Percentiles rank a stretch among this genome's conserved stretches.
phyloP scores from a whole-genome alignment of 305 asterid species.

The Nicotiana rustica region DNA sequence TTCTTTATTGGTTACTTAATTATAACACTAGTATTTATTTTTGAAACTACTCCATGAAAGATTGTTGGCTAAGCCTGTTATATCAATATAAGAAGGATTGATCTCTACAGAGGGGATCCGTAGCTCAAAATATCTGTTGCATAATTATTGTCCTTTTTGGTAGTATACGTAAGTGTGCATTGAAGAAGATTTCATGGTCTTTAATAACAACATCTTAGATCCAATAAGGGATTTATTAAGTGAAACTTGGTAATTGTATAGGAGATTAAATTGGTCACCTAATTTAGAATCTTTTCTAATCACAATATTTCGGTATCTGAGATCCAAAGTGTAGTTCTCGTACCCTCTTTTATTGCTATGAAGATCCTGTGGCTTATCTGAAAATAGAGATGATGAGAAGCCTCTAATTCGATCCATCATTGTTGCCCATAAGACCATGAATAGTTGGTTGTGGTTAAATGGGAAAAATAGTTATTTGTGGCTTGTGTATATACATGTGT shows the following conservation, averaged over 20 bases:
- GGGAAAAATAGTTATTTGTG: neutral
- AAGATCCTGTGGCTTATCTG: neutral
- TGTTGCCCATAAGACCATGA: slow-evolving; percentile 14
- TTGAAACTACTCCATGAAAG: neutral
- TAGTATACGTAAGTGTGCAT: neutral
- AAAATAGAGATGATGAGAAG: neutral
- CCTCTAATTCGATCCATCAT: slow-evolving; percentile 16
- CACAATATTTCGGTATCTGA: neutral
- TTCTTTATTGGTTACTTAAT: neutral
- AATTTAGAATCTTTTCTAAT: neutral
- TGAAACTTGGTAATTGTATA: neutral
- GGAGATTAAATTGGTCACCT: slow-evolving; percentile 13
- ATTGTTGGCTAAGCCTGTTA: neutral
- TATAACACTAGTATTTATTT: neutral
- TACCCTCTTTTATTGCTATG: neutral
- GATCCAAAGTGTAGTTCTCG: neutral
- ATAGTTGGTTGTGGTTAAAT: neutral
- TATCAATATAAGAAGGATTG: neutral
- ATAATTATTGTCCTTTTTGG: neutral
- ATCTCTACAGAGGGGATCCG: neutral
- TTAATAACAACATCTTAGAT: slow-evolving; percentile 14
- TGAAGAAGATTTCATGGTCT: slow-evolving; percentile 18
- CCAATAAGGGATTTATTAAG: neutral
- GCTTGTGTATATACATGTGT: neutral
- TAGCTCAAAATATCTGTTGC: slow-evolving; percentile 24